Evolutionary conservation across 106 monocot genomes (phyloP), one percentile per base, ranked within the genome.

Genomic region (Triglochin maritima): DNA sequence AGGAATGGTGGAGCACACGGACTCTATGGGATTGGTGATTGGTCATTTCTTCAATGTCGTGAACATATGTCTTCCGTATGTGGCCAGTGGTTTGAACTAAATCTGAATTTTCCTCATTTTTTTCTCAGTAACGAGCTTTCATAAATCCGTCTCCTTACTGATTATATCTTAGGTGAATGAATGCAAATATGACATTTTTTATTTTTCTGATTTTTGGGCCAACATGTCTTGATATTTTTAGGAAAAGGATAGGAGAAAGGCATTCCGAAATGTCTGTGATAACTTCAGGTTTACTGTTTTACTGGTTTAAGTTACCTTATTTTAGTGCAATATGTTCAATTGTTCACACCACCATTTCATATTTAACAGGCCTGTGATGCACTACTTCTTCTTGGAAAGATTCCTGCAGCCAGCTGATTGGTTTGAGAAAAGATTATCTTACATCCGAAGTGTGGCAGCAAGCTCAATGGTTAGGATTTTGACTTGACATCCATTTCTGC

Each of bases 1-100:
- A 83, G 96, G 71, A 86, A 73, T 81, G 91, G 91, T 50, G 96
- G 96, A 62, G 96, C 96, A 56, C 96, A 96, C 76, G 85, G 75
- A 56, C 76, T 87, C 3, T 96, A 96, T 86, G 91, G 96, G 47
- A 74, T 63, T 48, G 88, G 91, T 51, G 88, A 96, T 56, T 96
- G 96, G 96, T 79, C 91, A 52, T 96, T 86, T 76, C 79, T 86
- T 76, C 96, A 88, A 70, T 96, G 96, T 70, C 72, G 96, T 47
- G 96, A 96, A 65, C 73, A 86, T 74, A 88, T 96, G 87, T 47
- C 76, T 54, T 91, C 67, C 70, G 96, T 96, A 91, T 68, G 72
- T 66, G 47, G 60, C 50, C 29, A 29, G 29, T 29, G 0, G 29
- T 29, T 29, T 29, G 29, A 29, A 29, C 29, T 53, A 50, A 16